Percentiles rank a stretch among this genome's conserved stretches.
These are phyloP conservation scores for Abelmoschus esculentus DNA, from an alignment of 345 rosid species.

Conservation along the genomic window DNA sequence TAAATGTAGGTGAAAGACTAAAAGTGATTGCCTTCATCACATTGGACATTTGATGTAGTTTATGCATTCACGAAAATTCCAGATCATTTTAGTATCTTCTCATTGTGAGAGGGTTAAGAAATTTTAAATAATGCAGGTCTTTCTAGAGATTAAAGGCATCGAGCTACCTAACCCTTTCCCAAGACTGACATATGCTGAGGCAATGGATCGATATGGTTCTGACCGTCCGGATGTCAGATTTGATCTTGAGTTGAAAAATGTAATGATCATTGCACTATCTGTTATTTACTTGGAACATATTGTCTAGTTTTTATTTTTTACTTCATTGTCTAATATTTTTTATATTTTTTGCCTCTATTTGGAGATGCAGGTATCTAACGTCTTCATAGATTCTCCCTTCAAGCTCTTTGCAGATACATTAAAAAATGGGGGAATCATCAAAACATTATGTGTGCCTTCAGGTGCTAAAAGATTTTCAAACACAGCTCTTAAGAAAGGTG, in stretches of 20 bases:
- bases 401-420: conserved; percentile 68
- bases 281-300: not conserved
- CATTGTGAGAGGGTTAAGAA: conserved; percentile 1
- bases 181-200: conserved; percentile 85
- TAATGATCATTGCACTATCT: conserved; percentile 28
- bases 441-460: conserved; percentile 67
- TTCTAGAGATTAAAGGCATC: conserved; percentile 73
- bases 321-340: not conserved
- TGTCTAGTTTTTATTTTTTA: not conserved
- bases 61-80: not conserved
- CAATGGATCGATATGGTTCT: conserved; percentile 82
- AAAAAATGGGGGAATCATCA: conserved; percentile 65
- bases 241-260: conserved; percentile 87
- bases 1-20: not conserved
- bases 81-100: not conserved
- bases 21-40: not conserved
- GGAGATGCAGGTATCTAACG: conserved; percentile 70
- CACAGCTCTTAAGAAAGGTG: conserved; percentile 92
- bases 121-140: conserved; percentile 48
- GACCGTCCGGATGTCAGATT: conserved; percentile 94
- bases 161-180: conserved; percentile 80
- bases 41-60: not conserved
- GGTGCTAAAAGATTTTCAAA: conserved; percentile 73
- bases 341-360: not conserved
- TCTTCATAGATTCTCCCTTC: conserved; percentile 61